phyloP scores from a whole-genome alignment of 179 eudicot genomes.

The Nepenthes alata region DNA sequence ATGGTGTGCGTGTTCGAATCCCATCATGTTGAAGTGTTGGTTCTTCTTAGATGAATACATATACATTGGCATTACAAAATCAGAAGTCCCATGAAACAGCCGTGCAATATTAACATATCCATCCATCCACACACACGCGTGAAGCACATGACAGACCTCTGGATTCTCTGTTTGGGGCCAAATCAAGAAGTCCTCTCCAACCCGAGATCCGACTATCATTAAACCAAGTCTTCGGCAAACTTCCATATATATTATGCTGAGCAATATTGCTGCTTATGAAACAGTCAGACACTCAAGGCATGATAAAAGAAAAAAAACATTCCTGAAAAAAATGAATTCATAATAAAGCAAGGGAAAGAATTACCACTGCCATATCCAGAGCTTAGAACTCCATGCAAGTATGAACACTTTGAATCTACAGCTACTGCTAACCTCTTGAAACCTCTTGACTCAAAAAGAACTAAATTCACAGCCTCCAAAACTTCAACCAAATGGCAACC shows the following conservation, averaged over 20 bases:
- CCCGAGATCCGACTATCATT: conserved; percentile 83
- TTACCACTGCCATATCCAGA: conserved; percentile 74
- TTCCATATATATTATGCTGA: conserved; percentile 80
- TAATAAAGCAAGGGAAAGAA: conserved; percentile 5
- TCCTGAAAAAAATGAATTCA: neutral
- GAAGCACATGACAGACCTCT: conserved; percentile 31
- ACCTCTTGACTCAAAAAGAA: conserved; percentile 64
- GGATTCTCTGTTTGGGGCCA: conserved; percentile 86
- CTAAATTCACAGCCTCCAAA: conserved; percentile 81
- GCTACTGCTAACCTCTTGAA: conserved; percentile 63
- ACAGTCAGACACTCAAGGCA: neutral
- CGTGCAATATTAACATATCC: no score
- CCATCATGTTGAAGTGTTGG: no score
- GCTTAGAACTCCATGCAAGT: conserved; percentile 69
- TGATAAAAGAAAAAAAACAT: neutral
- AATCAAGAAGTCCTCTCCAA: conserved; percentile 90
- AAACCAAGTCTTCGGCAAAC: conserved; percentile 90
- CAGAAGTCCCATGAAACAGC: no score
- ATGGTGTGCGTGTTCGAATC: no score
- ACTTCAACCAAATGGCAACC: conserved; percentile 87
- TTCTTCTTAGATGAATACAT: no score
- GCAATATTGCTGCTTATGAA: conserved; percentile 62
- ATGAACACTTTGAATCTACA: conserved; percentile 66
- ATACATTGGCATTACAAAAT: no score
- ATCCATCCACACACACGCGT: no score